Evolutionary conservation across 257 asterid genomes (phyloP).

Genomic region (Nicotiana paniculata): DNA sequence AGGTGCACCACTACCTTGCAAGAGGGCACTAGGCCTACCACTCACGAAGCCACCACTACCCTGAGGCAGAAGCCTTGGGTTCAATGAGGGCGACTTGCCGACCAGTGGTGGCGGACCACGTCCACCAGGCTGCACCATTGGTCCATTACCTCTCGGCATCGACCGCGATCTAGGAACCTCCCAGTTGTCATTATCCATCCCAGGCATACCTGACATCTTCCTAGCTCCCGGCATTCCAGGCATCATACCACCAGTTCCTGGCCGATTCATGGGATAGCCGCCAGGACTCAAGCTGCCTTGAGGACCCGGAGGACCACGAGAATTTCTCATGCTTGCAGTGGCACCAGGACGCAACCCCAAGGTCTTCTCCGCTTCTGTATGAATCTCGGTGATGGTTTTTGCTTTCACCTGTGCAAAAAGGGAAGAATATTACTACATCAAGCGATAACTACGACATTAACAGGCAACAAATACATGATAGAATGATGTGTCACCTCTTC

Average conservation of each 20-base stretch:
- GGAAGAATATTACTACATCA: background rate
- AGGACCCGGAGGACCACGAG: conserved; percentile 46
- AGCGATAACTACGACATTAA: background rate
- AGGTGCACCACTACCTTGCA: conserved; percentile 54
- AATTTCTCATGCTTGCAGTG: conserved; percentile 71
- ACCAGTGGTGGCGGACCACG: conserved; percentile 46
- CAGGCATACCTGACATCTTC: conserved; percentile 85
- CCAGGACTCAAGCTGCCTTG: conserved; percentile 59
- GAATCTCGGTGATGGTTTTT: conserved; percentile 88
- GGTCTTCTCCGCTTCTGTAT: conserved; percentile 86
- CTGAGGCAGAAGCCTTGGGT: conserved; percentile 58
- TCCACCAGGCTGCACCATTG: conserved; percentile 34
- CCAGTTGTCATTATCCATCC: conserved; percentile 71
- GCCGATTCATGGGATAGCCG: conserved; percentile 66
- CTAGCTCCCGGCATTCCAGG: conserved; percentile 96
- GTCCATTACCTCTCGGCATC: conserved; percentile 69
- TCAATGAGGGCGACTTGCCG: conserved; percentile 53
- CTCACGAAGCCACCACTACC: conserved; percentile 55
- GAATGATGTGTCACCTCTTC: conserved; percentile 57
- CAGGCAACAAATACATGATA: background rate
- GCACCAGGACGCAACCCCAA: conserved; percentile 96
- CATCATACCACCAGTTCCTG: conserved; percentile 94
- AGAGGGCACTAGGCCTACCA: conserved; percentile 61
- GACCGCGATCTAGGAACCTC: conserved; percentile 73
- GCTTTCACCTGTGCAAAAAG: conserved; percentile 62